These are phyloP conservation scores for Cystofilobasidium ferigula DNA, from an alignment of 768 basidiomycete species.

Conservation along the genomic window DNA sequence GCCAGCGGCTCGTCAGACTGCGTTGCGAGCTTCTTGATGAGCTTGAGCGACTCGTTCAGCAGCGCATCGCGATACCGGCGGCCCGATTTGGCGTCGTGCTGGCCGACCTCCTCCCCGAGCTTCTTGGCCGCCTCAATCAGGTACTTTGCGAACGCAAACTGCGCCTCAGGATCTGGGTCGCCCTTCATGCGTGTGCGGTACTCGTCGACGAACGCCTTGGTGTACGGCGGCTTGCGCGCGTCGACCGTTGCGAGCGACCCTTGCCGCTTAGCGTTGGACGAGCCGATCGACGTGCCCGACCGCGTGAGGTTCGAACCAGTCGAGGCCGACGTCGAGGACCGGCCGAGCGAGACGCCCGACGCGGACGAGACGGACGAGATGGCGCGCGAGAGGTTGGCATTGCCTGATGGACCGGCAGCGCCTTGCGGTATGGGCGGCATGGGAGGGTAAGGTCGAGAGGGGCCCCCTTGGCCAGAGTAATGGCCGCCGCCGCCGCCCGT, in stretches of 20 bases:
- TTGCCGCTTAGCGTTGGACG: slow-evolving; percentile 34
- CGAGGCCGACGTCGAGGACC: slow-evolving; percentile 29
- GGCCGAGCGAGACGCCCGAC: slow-evolving; percentile 1
- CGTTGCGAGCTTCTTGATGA: slow-evolving; percentile 81
- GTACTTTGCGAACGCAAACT: slow-evolving; percentile 96
- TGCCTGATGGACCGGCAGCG: slow-evolving; percentile 31
- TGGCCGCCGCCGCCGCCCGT: slow-evolving; percentile 2
- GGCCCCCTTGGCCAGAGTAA: not conserved
- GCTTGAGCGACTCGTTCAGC: slow-evolving; percentile 78
- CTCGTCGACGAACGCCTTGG: slow-evolving; percentile 92
- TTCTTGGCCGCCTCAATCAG: slow-evolving; percentile 90
- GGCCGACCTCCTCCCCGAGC: slow-evolving; percentile 51
- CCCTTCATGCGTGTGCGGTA: slow-evolving; percentile 94
- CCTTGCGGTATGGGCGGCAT: slow-evolving; percentile 30
- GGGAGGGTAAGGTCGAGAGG: slow-evolving; percentile 26
- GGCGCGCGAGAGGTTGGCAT: slow-evolving; percentile 27
- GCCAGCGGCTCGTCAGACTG: slow-evolving; percentile 73
- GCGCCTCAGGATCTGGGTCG: slow-evolving; percentile 95
- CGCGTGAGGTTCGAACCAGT: slow-evolving; percentile 23
- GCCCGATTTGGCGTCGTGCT: slow-evolving; percentile 52
- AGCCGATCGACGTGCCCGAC: slow-evolving; percentile 35
- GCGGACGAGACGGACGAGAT: slow-evolving; percentile 30
- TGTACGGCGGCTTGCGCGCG: slow-evolving; percentile 53
- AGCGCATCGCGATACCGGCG: slow-evolving; percentile 84
- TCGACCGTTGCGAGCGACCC: slow-evolving; percentile 37